Base-by-base conservation (phyloP, 176 grass and related monocot species). In the Cenchrus fungigraminus region DNA sequence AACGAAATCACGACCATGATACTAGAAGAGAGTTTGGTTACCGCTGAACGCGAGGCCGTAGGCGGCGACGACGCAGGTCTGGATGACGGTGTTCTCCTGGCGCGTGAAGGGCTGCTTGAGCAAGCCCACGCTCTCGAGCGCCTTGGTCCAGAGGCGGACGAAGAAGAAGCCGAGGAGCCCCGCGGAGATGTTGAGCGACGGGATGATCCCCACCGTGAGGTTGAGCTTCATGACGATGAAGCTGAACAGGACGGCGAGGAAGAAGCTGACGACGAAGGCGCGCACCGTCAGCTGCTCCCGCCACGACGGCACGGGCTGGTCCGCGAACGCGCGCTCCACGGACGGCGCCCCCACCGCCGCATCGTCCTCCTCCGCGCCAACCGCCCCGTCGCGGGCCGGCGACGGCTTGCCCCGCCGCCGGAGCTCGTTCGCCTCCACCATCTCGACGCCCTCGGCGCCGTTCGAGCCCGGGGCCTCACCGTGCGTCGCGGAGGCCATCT, bases 201-300 rank as follows among this genome's bases (percentile, higher is more conserved):
- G 95, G 80, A 97, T 86, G 88, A 97, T 81, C 44, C 95, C 95
- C 6, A 88, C 91, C 44, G 95, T 97, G 71, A 94, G 95, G 85
- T 72, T 91, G 12, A 97, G 95, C 92, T 97, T 97, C 95, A 97
- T 97, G 0, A 94, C 92, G 68, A 97, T 92, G 65, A 97, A n/a
- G 78, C 88, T 94, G 64, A 97, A 88, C 91, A 94, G 76, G 32
- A 86, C 43, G 40, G 87, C 65, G 17, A 97, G 85, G 64, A 97
- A 82, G 92, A 94, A 94, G 79, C 88, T 88, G 1, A 87, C 94
- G 14, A 86, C 76, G 84, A 97, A 91, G 32, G 91, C 91, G 22
- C 91, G 88, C 63, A 91, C 74, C 68, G 89, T 93, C 31, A 97
- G 94, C 87, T 97, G 91, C 82, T 97, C 84, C 47, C 81, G 81